Percentiles rank a stretch among this genome's conserved stretches.
Evolutionary conservation across 306 rosid genomes (phyloP).

Genomic region (Casuarina equisetifolia): DNA sequence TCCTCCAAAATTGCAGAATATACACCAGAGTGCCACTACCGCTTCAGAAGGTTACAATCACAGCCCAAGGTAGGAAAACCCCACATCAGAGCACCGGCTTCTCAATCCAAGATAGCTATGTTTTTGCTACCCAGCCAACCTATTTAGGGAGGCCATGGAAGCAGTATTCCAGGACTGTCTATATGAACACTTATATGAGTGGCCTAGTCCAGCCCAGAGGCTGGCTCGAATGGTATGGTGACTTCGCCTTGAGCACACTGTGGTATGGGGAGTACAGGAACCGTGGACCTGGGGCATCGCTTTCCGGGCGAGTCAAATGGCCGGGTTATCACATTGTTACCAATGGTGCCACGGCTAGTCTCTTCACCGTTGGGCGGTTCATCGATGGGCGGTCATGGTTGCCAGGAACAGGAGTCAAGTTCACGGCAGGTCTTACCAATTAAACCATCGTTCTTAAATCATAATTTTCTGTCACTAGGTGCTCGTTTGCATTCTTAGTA

Average conservation of each 20-base stretch:
- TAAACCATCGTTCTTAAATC: conserved; percentile 4
- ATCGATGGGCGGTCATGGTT: conserved; percentile 62
- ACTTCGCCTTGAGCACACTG: conserved; percentile 67
- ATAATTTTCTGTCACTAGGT: neutral
- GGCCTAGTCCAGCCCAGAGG: conserved; percentile 74
- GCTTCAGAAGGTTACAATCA: conserved; percentile 69
- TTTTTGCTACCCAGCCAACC: conserved; percentile 72
- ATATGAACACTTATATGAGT: conserved; percentile 69
- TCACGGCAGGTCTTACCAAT: conserved; percentile 49
- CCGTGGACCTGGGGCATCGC: conserved; percentile 58
- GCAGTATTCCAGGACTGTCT: conserved; percentile 66
- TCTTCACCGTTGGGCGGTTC: conserved; percentile 53
- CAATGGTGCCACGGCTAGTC: conserved; percentile 44
- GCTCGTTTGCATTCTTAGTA: neutral
- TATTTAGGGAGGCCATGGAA: conserved; percentile 87
- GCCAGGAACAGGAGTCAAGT: conserved; percentile 66
- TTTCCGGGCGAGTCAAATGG: conserved; percentile 56
- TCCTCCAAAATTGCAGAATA: conserved; percentile 71
- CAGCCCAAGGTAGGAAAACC: conserved; percentile 80
- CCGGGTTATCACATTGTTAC: conserved; percentile 65
- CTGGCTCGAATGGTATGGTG: conserved; percentile 83
- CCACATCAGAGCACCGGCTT: conserved; percentile 85
- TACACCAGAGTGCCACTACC: conserved; percentile 77
- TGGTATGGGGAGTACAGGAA: conserved; percentile 89
- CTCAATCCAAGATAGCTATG: conserved; percentile 58